Evolutionary conservation across 208 protist species (phyloP), one percentile per base, ranked within the genome.

Genomic region (Leishmania braziliensis): DNA sequence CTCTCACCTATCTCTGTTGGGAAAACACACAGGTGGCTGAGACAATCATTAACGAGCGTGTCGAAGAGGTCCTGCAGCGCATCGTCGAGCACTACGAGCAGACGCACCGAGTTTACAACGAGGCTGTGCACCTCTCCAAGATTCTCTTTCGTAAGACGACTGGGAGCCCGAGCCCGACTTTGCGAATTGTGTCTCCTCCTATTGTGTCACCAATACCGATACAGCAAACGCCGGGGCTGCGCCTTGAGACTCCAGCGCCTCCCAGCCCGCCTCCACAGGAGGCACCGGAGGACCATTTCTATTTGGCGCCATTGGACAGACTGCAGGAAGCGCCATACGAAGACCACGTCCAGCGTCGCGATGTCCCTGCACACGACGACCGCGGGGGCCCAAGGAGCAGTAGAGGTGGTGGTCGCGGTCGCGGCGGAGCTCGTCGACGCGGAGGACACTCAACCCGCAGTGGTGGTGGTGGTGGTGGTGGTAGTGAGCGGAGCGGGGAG

Each of bases 1-100:
- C 95, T 29, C 89, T 98, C 65, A 98, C 95, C 51, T 98, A 98
- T 87, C 83, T 98, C 6, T 98, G 94, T 78, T 98, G 95, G 95
- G 92, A 97, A 82, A 97, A 96, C 84, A 89, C 87, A 23, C 89
- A 93, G 78, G 93, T 97, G 39, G 92, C 93, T 3, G 89, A 98
- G 85, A 88, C 80, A 50, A 98, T 98, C 82, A 95, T 97, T 76
- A 87, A 83, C 63, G 90, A 93, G 79, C 84, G 86, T 53, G 82
- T 96, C 29, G 92, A 96, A 75, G 92, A 92, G 54, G 92, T 95
- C 33, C 84, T 98, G 78, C 87, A 95, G 81, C 80, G 85, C 56
- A 88, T 96, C 68, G 87, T 97, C 56, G 81, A 91, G 75, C 81
- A 88, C 62, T 97, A 97, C 86, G 81, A 89, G 18, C 77, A 91